Conservation (phyloP, 2,329 filamentous ascomycete genomes). For the Cadophora sp. region DNA sequence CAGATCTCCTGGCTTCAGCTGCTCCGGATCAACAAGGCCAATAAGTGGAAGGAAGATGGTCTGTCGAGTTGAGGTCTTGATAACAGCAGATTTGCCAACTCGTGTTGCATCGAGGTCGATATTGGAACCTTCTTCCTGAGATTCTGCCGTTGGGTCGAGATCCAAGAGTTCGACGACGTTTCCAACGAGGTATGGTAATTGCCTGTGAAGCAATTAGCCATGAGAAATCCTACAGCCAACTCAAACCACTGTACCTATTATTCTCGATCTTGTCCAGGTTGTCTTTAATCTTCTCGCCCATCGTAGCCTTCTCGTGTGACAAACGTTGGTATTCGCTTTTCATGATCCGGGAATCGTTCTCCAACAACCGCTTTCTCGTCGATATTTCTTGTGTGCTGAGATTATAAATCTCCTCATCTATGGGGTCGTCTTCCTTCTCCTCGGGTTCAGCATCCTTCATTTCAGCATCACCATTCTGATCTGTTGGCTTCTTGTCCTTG, state of each 20-base stretch:
- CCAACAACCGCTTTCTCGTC: constrained; percentile 87
- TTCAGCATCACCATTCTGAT: constrained; percentile 77
- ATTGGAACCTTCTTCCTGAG: constrained; percentile 96
- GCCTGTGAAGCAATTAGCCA: constrained; percentile 58
- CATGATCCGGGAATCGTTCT: constrained; percentile 99
- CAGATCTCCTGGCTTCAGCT: constrained; percentile 92
- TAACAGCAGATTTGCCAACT: constrained; percentile 97
- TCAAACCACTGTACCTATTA: constrained; percentile 72
- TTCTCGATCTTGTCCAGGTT: constrained; percentile 99
- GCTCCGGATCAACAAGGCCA: constrained; percentile 93
- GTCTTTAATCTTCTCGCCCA: constrained; percentile 99
- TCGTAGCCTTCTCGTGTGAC: constrained; percentile 92
- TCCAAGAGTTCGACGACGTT: constrained; percentile 98
- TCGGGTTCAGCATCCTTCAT: constrained; percentile 85
- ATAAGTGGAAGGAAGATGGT: constrained; percentile 98
- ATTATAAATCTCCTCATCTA: constrained; percentile 92
- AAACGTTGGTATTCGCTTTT: constrained; percentile 94
- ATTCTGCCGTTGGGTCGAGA: constrained; percentile 94
- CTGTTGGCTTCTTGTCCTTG: constrained; percentile 58
- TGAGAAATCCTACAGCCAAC: neutral
- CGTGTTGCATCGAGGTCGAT: constrained; percentile 97
- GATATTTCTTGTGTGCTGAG: constrained; percentile 95
- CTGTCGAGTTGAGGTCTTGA: constrained; percentile 98
- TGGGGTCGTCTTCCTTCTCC: constrained; percentile 76
- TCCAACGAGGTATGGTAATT: constrained; percentile 96